These are phyloP conservation scores for Botrytis pseudocinerea DNA, from an alignment of 2,329 filamentous ascomycete genomes.

Conservation along the genomic window DNA sequence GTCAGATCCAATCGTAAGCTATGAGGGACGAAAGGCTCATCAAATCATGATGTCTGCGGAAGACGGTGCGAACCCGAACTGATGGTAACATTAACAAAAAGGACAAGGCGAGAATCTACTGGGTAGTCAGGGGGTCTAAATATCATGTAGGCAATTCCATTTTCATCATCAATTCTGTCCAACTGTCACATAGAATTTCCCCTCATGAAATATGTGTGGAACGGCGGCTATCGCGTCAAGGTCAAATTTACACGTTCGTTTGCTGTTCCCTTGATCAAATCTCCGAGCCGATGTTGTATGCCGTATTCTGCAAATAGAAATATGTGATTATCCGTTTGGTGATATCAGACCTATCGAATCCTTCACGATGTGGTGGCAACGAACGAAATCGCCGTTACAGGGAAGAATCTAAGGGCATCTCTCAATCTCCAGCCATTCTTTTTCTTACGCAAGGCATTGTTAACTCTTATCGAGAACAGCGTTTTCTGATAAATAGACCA, in stretches of 20 bases:
- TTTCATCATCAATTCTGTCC: conserved; percentile 8
- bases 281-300: conserved; percentile 9
- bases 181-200: conserved; percentile 12
- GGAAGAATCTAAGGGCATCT: not conserved
- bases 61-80: conserved; percentile 11
- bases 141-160: conserved; percentile 14
- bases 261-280: conserved; percentile 2
- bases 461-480: not conserved
- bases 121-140: conserved; percentile 7
- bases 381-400: not conserved
- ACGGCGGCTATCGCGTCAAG: conserved; percentile 21
- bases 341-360: conserved; percentile 7
- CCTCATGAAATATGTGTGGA: not conserved
- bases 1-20: not conserved
- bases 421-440: not conserved
- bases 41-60: conserved; percentile 4
- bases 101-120: not conserved
- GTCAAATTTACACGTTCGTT: not conserved
- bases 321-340: conserved; percentile 10
- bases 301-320: conserved; percentile 13
- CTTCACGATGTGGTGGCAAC: not conserved
- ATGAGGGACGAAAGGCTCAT: not conserved
- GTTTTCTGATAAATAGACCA: not conserved
- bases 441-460: not conserved
- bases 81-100: conserved; percentile 9